These are phyloP conservation scores for Kingdonia uniflora DNA, from an alignment of 164 flowering plant genomes.

Conservation along the genomic window DNA sequence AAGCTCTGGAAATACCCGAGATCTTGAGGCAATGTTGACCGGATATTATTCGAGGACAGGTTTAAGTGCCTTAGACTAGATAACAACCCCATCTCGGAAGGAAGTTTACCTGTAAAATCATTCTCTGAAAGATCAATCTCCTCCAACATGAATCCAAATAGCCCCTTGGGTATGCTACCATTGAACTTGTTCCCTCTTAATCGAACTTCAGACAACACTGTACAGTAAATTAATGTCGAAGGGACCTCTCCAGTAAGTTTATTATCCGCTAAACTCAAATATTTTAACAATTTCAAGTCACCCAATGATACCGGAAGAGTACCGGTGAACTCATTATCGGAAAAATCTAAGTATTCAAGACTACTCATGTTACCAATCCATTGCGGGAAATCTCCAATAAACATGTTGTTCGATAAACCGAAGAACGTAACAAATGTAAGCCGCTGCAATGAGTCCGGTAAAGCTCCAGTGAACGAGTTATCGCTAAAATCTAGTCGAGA, in stretches of 20 bases:
- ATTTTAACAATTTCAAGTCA: conserved; percentile 36
- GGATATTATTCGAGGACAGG: conserved; percentile 70
- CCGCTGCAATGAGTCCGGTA: conserved; percentile 45
- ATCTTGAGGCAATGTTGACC: conserved; percentile 56
- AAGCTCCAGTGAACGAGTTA: conserved; percentile 41
- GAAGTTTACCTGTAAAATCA: conserved; percentile 50
- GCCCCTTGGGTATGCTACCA: conserved; percentile 62
- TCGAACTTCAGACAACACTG: conserved; percentile 27
- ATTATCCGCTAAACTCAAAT: conserved; percentile 44
- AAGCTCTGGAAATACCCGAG: conserved; percentile 60
- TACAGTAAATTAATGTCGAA: conserved; percentile 32
- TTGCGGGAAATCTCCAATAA: conserved; percentile 49
- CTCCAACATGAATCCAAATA: conserved; percentile 59
- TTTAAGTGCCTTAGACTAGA: conserved; percentile 68
- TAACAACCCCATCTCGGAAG: conserved; percentile 66
- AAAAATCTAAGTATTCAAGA: conserved; percentile 46
- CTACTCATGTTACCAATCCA: conserved; percentile 56
- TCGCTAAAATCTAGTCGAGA: conserved; percentile 40
- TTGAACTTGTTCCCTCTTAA: conserved; percentile 45
- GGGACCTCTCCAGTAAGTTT: conserved; percentile 52
- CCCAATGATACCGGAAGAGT: conserved; percentile 49
- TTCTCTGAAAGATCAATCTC: conserved; percentile 71
- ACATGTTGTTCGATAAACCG: conserved; percentile 33
- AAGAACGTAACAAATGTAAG: conserved; percentile 32
- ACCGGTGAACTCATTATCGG: conserved; percentile 48